Base-by-base conservation (phyloP, 768 basidiomycete genomes). In the Auriscalpium vulgare region DNA sequence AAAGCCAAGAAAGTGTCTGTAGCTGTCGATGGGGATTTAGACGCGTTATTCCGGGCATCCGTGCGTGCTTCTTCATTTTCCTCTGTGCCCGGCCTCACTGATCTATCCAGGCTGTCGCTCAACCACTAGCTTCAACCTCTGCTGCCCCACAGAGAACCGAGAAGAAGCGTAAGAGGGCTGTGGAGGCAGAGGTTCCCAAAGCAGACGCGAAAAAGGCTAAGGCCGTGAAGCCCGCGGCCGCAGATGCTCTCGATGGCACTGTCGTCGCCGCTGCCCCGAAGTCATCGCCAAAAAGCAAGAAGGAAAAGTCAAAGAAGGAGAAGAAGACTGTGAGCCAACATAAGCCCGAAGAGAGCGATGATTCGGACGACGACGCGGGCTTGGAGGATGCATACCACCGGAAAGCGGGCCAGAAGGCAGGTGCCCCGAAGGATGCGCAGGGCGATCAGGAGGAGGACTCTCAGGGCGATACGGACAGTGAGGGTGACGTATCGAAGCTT, bases 21-120 rank as follows among this genome's bases (percentile, higher is more conserved):
- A 38, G 63, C 63, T 10, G 69, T 83, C 43, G 85, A 87, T 56
- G 67, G 69, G 4, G 85, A 85, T 47, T 74, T 90, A 9, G 84
- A 88, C 62, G 74, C 76, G 23, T 62, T 90, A 34, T 87, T 90
- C 65, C 75, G 75, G 35, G 65, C 76, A 38, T 76, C 78, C 58
- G 84, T 83, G 58, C 60, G 79, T 66, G 21, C 21, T 23, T 5
- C 8, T 29, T 29, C 48, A 8, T 34, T 10, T 10, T 10, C 36
- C n/a, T 37, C 50, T 8, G 19, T 29, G 16, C 4, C 16, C 16
- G 47, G 10, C 9, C 47, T 43, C 14, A 43, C 8, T 14, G 3
- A 9, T 21, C 3, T 9, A 10, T 4, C 67, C 44, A n/a, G 46
- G 40, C 16, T 10, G 13, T 44, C 44, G 34, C 55, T 37, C 50